Percentiles rank a stretch among this genome's conserved stretches.
Evolutionary conservation across 345 rosid genomes (phyloP).

Genomic region (Salix koriyanagi): DNA sequence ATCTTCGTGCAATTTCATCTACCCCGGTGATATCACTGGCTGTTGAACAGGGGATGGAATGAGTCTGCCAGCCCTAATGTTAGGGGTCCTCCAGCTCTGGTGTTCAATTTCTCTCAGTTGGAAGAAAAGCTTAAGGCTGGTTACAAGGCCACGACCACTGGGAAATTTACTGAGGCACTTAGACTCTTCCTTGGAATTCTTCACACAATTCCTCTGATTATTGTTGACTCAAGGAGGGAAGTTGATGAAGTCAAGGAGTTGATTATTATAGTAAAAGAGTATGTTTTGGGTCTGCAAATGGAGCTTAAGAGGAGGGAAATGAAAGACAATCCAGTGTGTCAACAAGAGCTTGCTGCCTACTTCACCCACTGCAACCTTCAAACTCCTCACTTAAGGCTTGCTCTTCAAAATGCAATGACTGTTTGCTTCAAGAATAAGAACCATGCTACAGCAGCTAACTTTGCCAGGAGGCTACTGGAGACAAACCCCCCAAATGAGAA

Average conservation of each 20-base stretch:
- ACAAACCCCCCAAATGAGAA: constrained; percentile 71
- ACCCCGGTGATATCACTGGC: constrained; percentile 77
- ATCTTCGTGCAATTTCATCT: constrained; percentile 70
- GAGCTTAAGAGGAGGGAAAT: constrained; percentile 79
- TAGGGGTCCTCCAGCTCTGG: constrained; percentile 78
- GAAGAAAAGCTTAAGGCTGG: constrained; percentile 94
- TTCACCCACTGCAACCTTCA: constrained; percentile 95
- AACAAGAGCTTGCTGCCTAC: constrained; percentile 97
- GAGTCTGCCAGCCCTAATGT: constrained; percentile 79
- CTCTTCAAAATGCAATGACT: constrained; percentile 68
- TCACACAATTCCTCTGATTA: constrained; percentile 83
- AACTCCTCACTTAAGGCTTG: constrained; percentile 72
- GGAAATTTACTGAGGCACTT: constrained; percentile 76
- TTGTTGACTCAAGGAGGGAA: constrained; percentile 93
- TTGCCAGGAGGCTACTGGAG: constrained; percentile 72
- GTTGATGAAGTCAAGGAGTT: constrained; percentile 94
- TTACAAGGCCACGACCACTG: constrained; percentile 79
- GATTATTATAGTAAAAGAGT: constrained; percentile 71
- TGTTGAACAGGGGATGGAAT: constrained; percentile 75
- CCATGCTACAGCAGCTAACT: constrained; percentile 68
- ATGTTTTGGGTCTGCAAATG: constrained; percentile 77
- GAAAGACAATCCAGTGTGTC: constrained; percentile 64
- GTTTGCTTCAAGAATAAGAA: constrained; percentile 81
- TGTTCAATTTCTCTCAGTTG: constrained; percentile 69
- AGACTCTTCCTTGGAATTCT: constrained; percentile 69